Conservation (phyloP, 2,329 filamentous ascomycete species). For the Aspergillus phoenicis region DNA sequence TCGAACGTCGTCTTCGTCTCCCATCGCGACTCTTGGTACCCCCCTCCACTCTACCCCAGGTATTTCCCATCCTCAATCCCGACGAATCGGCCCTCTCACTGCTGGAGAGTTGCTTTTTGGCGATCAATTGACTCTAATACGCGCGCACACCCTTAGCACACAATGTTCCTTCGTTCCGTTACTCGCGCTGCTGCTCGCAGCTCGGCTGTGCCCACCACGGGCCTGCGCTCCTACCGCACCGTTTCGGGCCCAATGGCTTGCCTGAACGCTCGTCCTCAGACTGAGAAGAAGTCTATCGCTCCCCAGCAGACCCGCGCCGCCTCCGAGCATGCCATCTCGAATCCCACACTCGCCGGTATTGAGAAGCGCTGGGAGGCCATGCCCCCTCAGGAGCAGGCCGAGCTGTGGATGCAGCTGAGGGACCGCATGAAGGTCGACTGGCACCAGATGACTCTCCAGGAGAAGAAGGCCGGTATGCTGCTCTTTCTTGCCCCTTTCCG, state of each 20-base stretch:
- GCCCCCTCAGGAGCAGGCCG: conserved; percentile 98
- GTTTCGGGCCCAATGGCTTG: conserved; percentile 40
- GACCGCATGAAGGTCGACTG: conserved; percentile 99
- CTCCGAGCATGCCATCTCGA: conserved; percentile 90
- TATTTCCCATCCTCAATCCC: conserved; percentile 26
- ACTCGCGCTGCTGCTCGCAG: conserved; percentile 49
- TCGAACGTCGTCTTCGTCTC: conserved; percentile 36
- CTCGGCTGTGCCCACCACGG: conserved; percentile 39
- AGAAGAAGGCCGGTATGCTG: conserved; percentile 97
- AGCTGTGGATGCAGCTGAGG: conserved; percentile 96
- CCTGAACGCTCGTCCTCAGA: conserved; percentile 39
- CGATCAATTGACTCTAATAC: conserved; percentile 35
- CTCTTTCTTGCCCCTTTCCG: neutral
- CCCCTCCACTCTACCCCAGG: conserved; percentile 33
- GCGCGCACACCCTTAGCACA: conserved; percentile 36
- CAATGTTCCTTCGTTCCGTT: conserved; percentile 52
- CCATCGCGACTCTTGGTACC: conserved; percentile 32
- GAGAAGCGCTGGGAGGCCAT: conserved; percentile 99
- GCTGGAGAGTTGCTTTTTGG: conserved; percentile 22
- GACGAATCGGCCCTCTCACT: conserved; percentile 28
- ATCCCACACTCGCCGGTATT: conserved; percentile 95
- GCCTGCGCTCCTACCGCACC: conserved; percentile 36
- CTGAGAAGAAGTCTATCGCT: conserved; percentile 39
- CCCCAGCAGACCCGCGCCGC: conserved; percentile 58
- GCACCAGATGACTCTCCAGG: conserved; percentile 89